A percentile compares a stretch with the other conserved stretches of the same genome.
Evolutionary conservation across 148 eudicot genomes (phyloP).

Genomic region (Pharnaceum exiguum): DNA sequence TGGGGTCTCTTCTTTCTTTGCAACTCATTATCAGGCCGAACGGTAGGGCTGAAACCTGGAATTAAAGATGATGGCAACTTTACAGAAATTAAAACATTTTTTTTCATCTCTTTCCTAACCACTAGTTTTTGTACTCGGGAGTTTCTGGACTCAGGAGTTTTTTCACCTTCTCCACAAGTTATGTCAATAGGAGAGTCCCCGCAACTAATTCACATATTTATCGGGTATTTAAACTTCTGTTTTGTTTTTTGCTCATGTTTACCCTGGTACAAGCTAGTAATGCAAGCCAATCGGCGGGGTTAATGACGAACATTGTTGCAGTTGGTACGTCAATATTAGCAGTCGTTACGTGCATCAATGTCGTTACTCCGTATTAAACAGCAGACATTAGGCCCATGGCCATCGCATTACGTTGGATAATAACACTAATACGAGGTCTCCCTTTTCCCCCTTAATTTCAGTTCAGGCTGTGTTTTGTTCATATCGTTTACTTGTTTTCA

Average conservation of each 20-base stretch:
- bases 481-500: no score
- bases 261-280: neutral
- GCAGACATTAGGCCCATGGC: no score
- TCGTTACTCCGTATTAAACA: neutral
- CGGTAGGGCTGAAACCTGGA: neutral
- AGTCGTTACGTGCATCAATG: neutral
- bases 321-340: slow-evolving; percentile 2
- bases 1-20: neutral
- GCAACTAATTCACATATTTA: no score
- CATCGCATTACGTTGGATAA: no score
- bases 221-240: neutral
- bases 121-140: no score
- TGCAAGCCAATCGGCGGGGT: neutral
- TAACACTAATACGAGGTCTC: no score
- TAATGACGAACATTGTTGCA: neutral
- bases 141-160: no score
- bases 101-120: neutral
- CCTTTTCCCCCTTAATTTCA: neutral
- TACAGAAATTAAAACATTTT: neutral
- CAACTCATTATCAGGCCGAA: neutral
- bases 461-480: no score
- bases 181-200: neutral
- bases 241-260: neutral
- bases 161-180: neutral
- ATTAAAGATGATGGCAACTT: slow-evolving; percentile 6